Evolutionary conservation across 1,284 basidiomycete genomes (phyloP).

Genomic region (Apiotrichum mycotoxinovorans): DNA sequence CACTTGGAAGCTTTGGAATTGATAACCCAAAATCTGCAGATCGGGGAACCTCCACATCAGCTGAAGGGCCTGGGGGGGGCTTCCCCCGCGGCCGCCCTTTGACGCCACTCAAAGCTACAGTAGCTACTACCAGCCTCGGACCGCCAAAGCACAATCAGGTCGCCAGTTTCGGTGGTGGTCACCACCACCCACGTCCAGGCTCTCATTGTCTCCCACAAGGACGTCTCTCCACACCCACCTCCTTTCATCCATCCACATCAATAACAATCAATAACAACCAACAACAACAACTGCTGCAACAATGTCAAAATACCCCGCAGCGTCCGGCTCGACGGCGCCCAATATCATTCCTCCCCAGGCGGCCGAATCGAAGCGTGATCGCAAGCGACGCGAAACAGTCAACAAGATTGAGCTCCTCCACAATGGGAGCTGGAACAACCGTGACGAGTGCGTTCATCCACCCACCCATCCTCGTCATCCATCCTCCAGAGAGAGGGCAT

Average conservation of each 20-base stretch:
- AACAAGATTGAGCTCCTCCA: constrained; percentile 54
- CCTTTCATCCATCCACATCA: constrained; percentile 2
- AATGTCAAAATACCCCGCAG: constrained; percentile 23
- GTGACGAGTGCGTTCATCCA: constrained; percentile 50
- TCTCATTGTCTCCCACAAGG: background rate
- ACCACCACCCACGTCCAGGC: background rate
- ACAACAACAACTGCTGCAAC: too few relatives aligned
- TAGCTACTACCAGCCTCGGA: background rate
- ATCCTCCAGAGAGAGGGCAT: too few relatives aligned
- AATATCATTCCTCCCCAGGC: constrained; percentile 40
- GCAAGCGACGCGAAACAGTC: constrained; percentile 53
- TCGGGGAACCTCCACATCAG: too few relatives aligned
- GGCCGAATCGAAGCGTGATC: constrained; percentile 52
- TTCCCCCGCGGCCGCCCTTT: background rate
- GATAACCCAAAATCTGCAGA: too few relatives aligned
- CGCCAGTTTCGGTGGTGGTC: background rate
- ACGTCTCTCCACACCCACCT: too few relatives aligned
- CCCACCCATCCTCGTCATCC: background rate
- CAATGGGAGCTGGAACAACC: constrained; percentile 50
- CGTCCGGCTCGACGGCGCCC: constrained; percentile 18
- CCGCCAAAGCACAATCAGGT: background rate
- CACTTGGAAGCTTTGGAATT: too few relatives aligned
- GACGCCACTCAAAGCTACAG: background rate
- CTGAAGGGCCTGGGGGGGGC: background rate
- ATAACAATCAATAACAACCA: background rate